Conservation (phyloP, 441 rosid genomes). For the Omphalea diandra region DNA sequence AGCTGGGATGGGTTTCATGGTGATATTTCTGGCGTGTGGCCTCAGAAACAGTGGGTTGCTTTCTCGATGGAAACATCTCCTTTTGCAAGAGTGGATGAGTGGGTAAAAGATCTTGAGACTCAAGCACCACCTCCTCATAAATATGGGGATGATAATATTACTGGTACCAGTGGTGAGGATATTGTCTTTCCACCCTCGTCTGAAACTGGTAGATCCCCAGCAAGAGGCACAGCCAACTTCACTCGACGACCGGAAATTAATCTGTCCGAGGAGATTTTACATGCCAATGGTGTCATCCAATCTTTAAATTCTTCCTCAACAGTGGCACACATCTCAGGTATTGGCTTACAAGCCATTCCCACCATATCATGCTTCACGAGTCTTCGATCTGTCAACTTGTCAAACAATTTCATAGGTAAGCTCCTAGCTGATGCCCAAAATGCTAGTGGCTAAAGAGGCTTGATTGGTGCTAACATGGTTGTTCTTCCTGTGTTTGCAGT, state of each 20-base stretch:
- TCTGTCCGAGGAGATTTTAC: slow-evolving; percentile 60
- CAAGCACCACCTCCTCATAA: slow-evolving; percentile 29
- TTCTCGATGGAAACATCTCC: slow-evolving; percentile 61
- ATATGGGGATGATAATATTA: slow-evolving; percentile 30
- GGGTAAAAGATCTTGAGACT: slow-evolving; percentile 69
- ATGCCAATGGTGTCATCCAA: slow-evolving; percentile 69
- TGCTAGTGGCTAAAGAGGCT: not conserved
- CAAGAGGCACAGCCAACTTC: slow-evolving; percentile 25
- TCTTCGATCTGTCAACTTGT: slow-evolving; percentile 81
- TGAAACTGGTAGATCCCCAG: slow-evolving; percentile 45
- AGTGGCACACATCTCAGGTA: slow-evolving; percentile 74
- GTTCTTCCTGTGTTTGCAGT: slow-evolving; percentile 45
- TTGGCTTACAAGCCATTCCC: slow-evolving; percentile 83
- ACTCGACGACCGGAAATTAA: slow-evolving; percentile 37
- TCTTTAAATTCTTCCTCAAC: slow-evolving; percentile 81
- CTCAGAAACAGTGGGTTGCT: slow-evolving; percentile 87
- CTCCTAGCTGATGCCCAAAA: slow-evolving; percentile 6
- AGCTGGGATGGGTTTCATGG: slow-evolving; percentile 42
- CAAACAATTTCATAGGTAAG: slow-evolving; percentile 84
- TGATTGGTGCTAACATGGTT: not conserved
- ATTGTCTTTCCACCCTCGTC: slow-evolving; percentile 51
- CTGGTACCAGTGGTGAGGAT: slow-evolving; percentile 32
- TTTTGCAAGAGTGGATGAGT: slow-evolving; percentile 70
- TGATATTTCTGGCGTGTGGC: slow-evolving; percentile 52
- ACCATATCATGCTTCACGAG: slow-evolving; percentile 58